phyloP scores from a whole-genome alignment of 2,329 filamentous ascomycete genomes.

The Rhynchosporium secalis region DNA sequence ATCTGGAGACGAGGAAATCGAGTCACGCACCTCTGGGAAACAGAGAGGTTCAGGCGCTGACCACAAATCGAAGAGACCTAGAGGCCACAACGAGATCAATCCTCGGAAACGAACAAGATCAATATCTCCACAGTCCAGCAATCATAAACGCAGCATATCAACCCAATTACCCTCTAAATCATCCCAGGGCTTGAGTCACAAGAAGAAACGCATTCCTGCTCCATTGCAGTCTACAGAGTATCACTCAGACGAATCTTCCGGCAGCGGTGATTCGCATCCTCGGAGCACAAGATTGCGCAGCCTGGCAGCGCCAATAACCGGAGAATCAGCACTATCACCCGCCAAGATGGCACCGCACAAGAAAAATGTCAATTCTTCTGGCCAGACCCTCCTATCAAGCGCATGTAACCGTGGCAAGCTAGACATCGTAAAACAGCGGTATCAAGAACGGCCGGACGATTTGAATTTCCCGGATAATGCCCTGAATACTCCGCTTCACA shows the following conservation, averaged over 20 bases:
- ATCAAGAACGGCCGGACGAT: conserved; percentile 77
- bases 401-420: conserved; percentile 86
- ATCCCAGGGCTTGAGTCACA: conserved; percentile 56
- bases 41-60: conserved; percentile 34
- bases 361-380: conserved; percentile 88
- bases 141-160: conserved; percentile 64
- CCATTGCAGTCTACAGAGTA: conserved; percentile 63
- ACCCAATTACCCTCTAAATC: conserved; percentile 59
- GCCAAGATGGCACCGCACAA: conserved; percentile 72
- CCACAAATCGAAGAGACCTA: conserved; percentile 31
- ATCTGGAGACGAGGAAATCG: conserved; percentile 36
- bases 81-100: conserved; percentile 24
- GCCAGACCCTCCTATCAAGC: conserved; percentile 85
- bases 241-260: conserved; percentile 66
- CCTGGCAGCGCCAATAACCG: conserved; percentile 55
- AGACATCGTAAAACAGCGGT: conserved; percentile 70
- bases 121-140: conserved; percentile 57
- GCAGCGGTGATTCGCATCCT: conserved; percentile 59
- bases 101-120: conserved; percentile 45
- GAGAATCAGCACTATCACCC: conserved; percentile 63
- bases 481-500: conserved; percentile 93
- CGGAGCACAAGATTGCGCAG: conserved; percentile 59
- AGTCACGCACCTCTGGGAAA: conserved; percentile 25
- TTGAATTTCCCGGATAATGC: conserved; percentile 89
- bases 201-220: conserved; percentile 62